phyloP scores from a whole-genome alignment of 2,329 filamentous ascomycete genomes.

The Sporothrix schenckii region DNA sequence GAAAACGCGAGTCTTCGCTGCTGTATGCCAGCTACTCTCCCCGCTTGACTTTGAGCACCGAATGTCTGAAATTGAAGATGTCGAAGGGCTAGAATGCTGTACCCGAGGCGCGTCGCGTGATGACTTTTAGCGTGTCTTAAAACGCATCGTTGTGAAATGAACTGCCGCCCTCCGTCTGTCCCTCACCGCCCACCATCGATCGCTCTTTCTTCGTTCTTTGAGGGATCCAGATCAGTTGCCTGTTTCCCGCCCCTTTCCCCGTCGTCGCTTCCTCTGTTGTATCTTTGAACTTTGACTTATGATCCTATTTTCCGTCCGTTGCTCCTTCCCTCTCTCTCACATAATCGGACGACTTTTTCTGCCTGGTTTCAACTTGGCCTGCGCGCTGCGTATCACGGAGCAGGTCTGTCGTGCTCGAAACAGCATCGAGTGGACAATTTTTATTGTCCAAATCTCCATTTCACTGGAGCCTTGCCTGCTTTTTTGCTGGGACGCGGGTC shows the following conservation, averaged over 20 bases:
- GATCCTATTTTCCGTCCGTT: not conserved
- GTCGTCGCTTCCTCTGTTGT: constrained; percentile 5
- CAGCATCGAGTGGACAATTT: not conserved
- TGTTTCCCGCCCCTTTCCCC: not conserved
- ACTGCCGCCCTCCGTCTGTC: not conserved
- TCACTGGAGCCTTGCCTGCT: constrained; percentile 21
- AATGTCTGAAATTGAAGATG: not conserved
- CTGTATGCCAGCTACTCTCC: constrained; percentile 17
- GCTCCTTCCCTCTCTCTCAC: constrained; percentile 6
- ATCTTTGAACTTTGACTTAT: not conserved
- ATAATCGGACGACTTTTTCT: constrained; percentile 15
- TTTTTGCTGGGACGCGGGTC: constrained; percentile 24
- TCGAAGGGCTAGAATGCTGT: constrained; percentile 9
- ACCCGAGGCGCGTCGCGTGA: constrained; percentile 23
- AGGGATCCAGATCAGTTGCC: not conserved
- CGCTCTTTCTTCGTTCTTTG: constrained; percentile 19
- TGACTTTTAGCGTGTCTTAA: constrained; percentile 7
- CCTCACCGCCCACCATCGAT: constrained; percentile 22
- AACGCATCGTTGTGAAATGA: not conserved
- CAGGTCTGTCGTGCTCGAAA: constrained; percentile 15
- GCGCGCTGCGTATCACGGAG: constrained; percentile 4
- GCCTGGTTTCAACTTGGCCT: constrained; percentile 9
- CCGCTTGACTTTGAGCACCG: not conserved
- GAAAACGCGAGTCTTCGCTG: constrained; percentile 14
- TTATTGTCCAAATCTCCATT: constrained; percentile 4